Evolutionary conservation across 2,329 filamentous ascomycete species (phyloP).

Genomic region (Exophiala mesophila): DNA sequence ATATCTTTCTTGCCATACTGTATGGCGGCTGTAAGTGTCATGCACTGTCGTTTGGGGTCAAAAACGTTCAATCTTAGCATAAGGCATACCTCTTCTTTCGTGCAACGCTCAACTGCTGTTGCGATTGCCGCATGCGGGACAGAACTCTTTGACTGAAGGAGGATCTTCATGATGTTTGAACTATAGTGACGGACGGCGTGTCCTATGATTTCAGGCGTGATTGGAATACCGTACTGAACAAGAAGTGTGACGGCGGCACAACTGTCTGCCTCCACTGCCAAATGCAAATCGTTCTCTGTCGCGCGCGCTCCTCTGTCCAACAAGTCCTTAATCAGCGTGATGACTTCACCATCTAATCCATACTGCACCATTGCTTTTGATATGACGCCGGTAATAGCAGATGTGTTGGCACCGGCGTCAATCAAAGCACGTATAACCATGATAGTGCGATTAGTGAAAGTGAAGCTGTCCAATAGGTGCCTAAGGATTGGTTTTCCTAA

Average conservation of each 20-base stretch:
- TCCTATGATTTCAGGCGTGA: neutral
- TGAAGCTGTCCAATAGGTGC: neutral
- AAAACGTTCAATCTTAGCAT: too few species aligned
- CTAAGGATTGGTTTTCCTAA: neutral
- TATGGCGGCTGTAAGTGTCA: neutral
- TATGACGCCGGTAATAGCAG: neutral
- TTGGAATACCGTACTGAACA: neutral
- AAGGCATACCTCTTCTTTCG: too few species aligned
- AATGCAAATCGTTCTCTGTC: neutral
- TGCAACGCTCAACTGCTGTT: too few species aligned
- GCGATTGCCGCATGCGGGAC: too few species aligned
- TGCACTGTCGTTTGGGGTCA: too few species aligned
- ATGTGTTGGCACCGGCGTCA: neutral
- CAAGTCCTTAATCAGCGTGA: neutral
- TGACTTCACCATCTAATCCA: neutral
- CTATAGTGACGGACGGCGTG: neutral
- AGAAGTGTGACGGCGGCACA: neutral
- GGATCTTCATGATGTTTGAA: neutral
- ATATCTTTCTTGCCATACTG: neutral
- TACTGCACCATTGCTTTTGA: neutral
- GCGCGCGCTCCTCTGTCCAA: neutral
- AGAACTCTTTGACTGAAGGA: neutral
- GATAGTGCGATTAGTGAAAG: neutral
- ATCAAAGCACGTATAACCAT: neutral
- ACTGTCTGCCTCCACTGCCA: neutral